phyloP scores from a whole-genome alignment of 768 basidiomycete genomes.

The Podaxis carcinomalis region DNA sequence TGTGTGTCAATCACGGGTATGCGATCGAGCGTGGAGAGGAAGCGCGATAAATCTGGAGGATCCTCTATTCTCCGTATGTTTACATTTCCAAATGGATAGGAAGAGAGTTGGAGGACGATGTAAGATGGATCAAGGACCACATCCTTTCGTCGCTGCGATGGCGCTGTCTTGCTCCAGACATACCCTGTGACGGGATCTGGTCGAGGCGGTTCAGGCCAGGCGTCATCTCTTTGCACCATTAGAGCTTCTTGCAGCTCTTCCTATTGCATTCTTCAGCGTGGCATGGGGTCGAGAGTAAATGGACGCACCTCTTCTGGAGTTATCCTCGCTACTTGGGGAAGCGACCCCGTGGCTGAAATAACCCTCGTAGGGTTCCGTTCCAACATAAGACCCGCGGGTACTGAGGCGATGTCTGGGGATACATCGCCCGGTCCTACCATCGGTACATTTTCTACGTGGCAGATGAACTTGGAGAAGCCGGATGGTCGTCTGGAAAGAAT shows the following conservation, averaged over 20 bases:
- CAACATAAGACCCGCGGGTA: slow-evolving; percentile 71
- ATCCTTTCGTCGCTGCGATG: slow-evolving; percentile 85
- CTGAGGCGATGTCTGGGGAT: slow-evolving; percentile 69
- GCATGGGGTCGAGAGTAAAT: background rate
- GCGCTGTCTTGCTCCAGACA: slow-evolving; percentile 83
- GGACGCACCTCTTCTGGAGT: slow-evolving; percentile 14
- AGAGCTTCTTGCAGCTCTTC: slow-evolving; percentile 25
- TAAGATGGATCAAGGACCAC: slow-evolving; percentile 83
- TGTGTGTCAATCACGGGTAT: slow-evolving; percentile 96
- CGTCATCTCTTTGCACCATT: slow-evolving; percentile 14
- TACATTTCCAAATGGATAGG: slow-evolving; percentile 44
- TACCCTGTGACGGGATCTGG: slow-evolving; percentile 81
- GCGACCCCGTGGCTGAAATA: slow-evolving; percentile 21
- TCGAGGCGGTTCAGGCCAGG: slow-evolving; percentile 24
- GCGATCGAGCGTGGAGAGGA: slow-evolving; percentile 48
- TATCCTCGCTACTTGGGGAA: slow-evolving; percentile 17
- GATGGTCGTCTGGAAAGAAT: slow-evolving; percentile 83
- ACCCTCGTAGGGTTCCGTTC: slow-evolving; percentile 45
- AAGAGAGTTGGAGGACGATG: slow-evolving; percentile 81
- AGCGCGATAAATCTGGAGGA: slow-evolving; percentile 21
- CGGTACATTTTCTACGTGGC: slow-evolving; percentile 85
- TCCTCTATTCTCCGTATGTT: slow-evolving; percentile 46
- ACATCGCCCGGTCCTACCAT: slow-evolving; percentile 82
- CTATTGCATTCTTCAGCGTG: slow-evolving; percentile 14
- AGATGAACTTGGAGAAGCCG: slow-evolving; percentile 80